Conservation (phyloP, 352 stramenopile genomes). For the Phytophthora pini region DNA sequence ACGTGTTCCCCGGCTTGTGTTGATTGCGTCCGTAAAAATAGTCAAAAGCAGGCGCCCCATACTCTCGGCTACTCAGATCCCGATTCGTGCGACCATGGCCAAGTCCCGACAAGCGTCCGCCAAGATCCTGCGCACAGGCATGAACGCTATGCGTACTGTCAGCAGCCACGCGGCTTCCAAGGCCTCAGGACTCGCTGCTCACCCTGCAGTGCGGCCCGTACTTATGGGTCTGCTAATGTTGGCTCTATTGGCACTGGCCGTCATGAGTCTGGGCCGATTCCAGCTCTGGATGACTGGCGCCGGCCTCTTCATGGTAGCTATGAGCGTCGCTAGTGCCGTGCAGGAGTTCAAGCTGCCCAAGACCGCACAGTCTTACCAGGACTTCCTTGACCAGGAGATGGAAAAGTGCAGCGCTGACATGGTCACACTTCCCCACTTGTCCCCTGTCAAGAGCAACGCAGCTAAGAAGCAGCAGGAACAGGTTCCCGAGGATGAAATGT, state of each 20-base stretch:
- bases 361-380: constrained; percentile 52
- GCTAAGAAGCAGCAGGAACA: constrained; percentile 28
- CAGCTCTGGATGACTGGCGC: constrained; percentile 76
- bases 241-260: constrained; percentile 49
- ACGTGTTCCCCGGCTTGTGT: constrained; percentile 17
- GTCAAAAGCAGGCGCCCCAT: constrained; percentile 7
- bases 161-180: constrained; percentile 35
- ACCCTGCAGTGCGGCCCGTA: constrained; percentile 36
- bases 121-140: constrained; percentile 39
- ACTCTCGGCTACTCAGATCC: constrained; percentile 16
- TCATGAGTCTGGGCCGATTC: constrained; percentile 56
- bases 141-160: constrained; percentile 41
- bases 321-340: constrained; percentile 67
- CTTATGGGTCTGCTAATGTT: constrained; percentile 43
- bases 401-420: constrained; percentile 51
- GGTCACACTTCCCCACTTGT: constrained; percentile 58
- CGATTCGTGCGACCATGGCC: constrained; percentile 29
- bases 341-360: constrained; percentile 65
- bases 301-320: constrained; percentile 63
- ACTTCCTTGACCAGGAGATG: constrained; percentile 67
- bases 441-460: constrained; percentile 34
- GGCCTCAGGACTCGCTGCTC: constrained; percentile 23
- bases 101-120: constrained; percentile 30
- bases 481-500: constrained; percentile 23
- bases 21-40: constrained; percentile 31